A percentile compares a stretch with the other conserved stretches of the same genome.
phyloP scores from a whole-genome alignment of 2,329 filamentous ascomycete genomes.

The Claviceps cyperi region DNA sequence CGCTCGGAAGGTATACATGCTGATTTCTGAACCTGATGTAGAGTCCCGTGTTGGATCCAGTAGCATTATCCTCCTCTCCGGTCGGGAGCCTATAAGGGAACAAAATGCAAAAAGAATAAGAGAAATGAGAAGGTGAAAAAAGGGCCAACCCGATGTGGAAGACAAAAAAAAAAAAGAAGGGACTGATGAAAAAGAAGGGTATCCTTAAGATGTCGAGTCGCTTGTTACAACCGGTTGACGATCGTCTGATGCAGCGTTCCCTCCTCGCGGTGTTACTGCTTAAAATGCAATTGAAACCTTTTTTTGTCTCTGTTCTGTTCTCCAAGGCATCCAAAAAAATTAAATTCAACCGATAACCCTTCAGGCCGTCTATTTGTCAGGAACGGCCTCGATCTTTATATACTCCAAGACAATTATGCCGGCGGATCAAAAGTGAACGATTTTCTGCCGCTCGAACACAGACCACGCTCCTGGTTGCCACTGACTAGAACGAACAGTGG shows the following conservation, averaged over 20 bases:
- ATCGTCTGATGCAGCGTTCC: background rate
- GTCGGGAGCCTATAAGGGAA: background rate
- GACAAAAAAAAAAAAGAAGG: background rate
- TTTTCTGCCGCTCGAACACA: background rate
- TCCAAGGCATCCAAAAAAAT: background rate
- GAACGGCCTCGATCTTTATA: background rate
- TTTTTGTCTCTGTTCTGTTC: background rate
- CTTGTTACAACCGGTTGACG: background rate
- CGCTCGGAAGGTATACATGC: conserved; percentile 3
- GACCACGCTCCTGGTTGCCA: background rate
- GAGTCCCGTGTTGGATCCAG: background rate
- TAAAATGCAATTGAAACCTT: background rate
- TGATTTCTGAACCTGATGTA: background rate
- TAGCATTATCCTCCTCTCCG: background rate
- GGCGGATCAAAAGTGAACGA: background rate
- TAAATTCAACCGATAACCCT: too few relatives aligned
- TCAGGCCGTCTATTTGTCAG: background rate
- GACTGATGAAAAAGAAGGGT: background rate
- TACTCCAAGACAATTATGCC: background rate
- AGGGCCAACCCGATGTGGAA: too few relatives aligned
- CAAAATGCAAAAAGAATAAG: background rate
- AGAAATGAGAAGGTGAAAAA: background rate
- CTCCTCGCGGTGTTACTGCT: background rate
- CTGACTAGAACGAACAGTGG: background rate
- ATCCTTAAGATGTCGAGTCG: background rate